These are phyloP conservation scores for Schwanniomyces pseudopolymorphus DNA, from an alignment of 805 yeast genomes.

Conservation along the genomic window DNA sequence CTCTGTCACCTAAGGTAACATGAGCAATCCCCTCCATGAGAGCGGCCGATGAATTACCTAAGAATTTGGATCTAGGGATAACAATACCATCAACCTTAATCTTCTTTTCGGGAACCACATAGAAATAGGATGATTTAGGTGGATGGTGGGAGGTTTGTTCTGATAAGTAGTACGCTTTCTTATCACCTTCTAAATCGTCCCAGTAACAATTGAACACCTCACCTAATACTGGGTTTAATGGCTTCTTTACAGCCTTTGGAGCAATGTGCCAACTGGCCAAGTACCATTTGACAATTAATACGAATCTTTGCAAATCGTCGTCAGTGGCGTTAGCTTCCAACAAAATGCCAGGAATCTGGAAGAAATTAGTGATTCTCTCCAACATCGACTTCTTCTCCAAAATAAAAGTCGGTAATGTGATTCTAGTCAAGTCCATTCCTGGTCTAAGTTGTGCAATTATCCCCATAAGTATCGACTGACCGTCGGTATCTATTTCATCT, in stretches of 20 bases:
- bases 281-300: conserved; percentile 82
- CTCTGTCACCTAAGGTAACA: conserved; percentile 62
- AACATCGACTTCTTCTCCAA: conserved; percentile 94
- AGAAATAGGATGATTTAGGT: conserved; percentile 94
- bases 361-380: conserved; percentile 88
- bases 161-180: conserved; percentile 77
- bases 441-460: conserved; percentile 90
- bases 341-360: conserved; percentile 75
- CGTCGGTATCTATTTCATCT: conserved; percentile 90
- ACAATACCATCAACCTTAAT: conserved; percentile 88
- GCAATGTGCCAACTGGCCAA: conserved; percentile 97
- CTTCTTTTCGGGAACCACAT: conserved; percentile 73
- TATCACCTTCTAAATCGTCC: conserved; percentile 72
- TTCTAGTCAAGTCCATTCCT: conserved; percentile 85
- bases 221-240: conserved; percentile 91
- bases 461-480: conserved; percentile 81
- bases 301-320: conserved; percentile 68
- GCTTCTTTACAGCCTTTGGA: conserved; percentile 97
- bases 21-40: conserved; percentile 91
- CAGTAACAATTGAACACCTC: conserved; percentile 90
- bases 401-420: conserved; percentile 93
- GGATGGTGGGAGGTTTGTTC: conserved; percentile 99
- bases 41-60: conserved; percentile 96
- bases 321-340: conserved; percentile 61
- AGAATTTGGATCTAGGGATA: conserved; percentile 81